Conservation (phyloP, 345 rosid genomes). For the Angophora floribunda region DNA sequence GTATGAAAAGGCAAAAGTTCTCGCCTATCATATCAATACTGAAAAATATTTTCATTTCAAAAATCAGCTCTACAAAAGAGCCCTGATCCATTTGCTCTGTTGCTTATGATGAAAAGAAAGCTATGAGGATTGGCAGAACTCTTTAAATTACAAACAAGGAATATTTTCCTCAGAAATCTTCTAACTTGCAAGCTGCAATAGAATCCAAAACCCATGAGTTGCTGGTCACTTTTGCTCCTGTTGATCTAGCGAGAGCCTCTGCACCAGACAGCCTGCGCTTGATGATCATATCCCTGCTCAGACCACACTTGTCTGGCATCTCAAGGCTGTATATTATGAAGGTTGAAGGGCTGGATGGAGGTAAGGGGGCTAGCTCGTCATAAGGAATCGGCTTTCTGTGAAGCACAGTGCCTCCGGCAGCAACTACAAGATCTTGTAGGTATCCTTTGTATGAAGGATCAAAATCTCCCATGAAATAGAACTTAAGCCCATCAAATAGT, state of each 20-base stretch:
- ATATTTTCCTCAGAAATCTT: not conserved
- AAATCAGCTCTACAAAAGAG: not conserved
- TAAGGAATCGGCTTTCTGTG: constrained; percentile 57
- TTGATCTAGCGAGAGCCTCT: constrained; percentile 50
- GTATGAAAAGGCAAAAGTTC: not conserved
- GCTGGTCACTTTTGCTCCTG: constrained; percentile 59
- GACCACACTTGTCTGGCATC: constrained; percentile 24
- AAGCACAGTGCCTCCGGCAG: constrained; percentile 68
- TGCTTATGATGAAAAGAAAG: not conserved
- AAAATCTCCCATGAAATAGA: constrained; percentile 74
- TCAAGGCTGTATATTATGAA: constrained; percentile 67
- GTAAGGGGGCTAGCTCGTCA: not conserved
- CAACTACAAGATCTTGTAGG: constrained; percentile 60
- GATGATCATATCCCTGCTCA: constrained; percentile 27
- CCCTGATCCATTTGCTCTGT: not conserved
- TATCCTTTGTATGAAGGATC: constrained; percentile 60
- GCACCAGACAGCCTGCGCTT: constrained; percentile 43
- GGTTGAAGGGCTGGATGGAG: constrained; percentile 17
- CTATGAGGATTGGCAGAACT: not conserved
- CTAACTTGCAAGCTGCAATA: constrained; percentile 65
- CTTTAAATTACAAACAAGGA: not conserved
- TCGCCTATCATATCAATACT: not conserved
- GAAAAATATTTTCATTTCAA: not conserved
- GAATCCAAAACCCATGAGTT: constrained; percentile 80
- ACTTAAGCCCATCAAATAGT: constrained; percentile 29